A percentile compares a stretch with the other conserved stretches of the same genome.
phyloP scores from a whole-genome alignment of 371 early-diverging fungal genomes.

The Mucor circinelloides region DNA sequence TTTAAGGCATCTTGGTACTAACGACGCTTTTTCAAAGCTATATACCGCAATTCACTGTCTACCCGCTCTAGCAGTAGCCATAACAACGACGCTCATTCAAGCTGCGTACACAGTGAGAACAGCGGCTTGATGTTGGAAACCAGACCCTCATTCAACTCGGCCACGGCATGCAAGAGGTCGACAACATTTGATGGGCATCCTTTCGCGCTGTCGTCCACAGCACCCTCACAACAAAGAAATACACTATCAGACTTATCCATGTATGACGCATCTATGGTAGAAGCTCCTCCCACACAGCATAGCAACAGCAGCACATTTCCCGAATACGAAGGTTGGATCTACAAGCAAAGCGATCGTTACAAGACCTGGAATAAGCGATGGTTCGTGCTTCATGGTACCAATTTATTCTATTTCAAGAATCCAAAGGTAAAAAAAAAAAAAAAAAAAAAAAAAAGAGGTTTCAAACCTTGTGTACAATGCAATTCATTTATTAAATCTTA shows the following conservation, averaged over 20 bases:
- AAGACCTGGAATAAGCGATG: slow-evolving; percentile 69
- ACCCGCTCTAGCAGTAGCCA: background rate
- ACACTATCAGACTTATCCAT: background rate
- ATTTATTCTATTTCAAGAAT: slow-evolving; percentile 64
- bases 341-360: slow-evolving; percentile 65
- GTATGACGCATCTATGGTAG: background rate
- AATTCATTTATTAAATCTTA: slow-evolving; percentile 40
- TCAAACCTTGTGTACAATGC: background rate
- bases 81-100: background rate
- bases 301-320: slow-evolving; percentile 21
- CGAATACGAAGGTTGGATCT: slow-evolving; percentile 65
- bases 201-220: background rate
- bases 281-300: background rate
- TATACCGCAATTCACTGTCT: background rate
- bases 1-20: background rate
- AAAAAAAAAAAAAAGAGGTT: background rate
- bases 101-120: background rate
- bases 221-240: background rate
- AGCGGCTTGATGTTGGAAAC: background rate
- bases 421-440: slow-evolving; percentile 43
- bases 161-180: background rate
- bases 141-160: background rate
- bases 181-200: background rate
- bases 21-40: background rate
- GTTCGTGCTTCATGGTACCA: slow-evolving; percentile 64